Base-by-base conservation (phyloP, 345 rosid genomes). In the Geranium brycei region DNA sequence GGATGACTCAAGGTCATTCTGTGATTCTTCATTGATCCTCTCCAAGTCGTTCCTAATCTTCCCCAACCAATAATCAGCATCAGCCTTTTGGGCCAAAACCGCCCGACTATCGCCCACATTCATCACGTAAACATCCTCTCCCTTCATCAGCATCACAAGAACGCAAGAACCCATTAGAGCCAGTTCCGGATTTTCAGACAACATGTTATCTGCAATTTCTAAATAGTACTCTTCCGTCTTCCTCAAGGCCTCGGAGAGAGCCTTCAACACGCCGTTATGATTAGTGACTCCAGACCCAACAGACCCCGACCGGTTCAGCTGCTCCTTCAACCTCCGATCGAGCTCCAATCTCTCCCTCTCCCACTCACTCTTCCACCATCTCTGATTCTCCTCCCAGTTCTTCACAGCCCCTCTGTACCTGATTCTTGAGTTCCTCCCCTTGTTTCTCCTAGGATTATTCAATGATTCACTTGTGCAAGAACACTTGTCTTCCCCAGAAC, bases 151-250 rank as follows among this genome's bases (percentile, higher is more conserved):
- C 97, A 87, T 85, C 32, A 84, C 99, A 13, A 93, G 78, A 57
- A 91, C 95, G 73, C 99, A 93, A 64, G 99, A 93, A 67, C 97
- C 99, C 97, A 93, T 91, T 62, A 90, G 73, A 38, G 97, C 89
- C 71, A 93, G 67, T 72, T 93, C 99, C 1, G 97, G 99, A 78
- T 88, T 90, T 73, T 90, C 99, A 78, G 63, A 74, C 30, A 83
- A 64, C 95, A 87, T 88, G 81, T 74, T 87, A 80, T 93, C 97
- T 16, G 97, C 91, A 59, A 80, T 82, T 62, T 88, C 91, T 19
- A 93, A 72, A 64, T 86, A 93, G 1, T 85, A 65, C 60, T 88
- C 96, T 85, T 93, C 99, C n/a, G 97, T 83, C 76, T 85, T 88
- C 81, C 69, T 76, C 72, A 93, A 67, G 0, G 97, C 96, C 68